Conservation (phyloP, 768 basidiomycete species). For the Neoboletus brunneissimus region DNA sequence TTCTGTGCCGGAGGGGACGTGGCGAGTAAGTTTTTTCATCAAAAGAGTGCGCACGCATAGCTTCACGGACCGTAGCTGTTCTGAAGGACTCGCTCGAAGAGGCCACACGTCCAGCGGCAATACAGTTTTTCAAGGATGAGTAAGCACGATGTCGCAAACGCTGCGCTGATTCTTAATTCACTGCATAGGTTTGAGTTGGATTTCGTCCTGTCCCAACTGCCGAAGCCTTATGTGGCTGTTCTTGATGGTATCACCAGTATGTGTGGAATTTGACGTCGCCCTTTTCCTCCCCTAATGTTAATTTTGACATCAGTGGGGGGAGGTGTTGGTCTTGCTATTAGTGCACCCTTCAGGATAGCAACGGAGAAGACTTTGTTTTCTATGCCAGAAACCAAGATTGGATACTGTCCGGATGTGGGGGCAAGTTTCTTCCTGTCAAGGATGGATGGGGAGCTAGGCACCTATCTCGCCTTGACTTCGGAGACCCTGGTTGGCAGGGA, state of each 20-base stretch:
- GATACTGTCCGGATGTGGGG: constrained; percentile 91
- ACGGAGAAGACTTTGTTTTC: constrained; percentile 90
- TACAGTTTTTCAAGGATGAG: constrained; percentile 91
- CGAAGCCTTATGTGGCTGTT: constrained; percentile 88
- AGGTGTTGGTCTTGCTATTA: constrained; percentile 82
- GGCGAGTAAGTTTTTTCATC: constrained; percentile 53
- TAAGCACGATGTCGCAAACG: constrained; percentile 39
- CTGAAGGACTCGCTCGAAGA: constrained; percentile 48
- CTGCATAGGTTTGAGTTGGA: constrained; percentile 72
- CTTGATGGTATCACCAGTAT: constrained; percentile 90
- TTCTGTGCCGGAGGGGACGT: constrained; percentile 98
- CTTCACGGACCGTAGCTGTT: constrained; percentile 44
- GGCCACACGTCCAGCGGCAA: constrained; percentile 56
- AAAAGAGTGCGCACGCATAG: neutral
- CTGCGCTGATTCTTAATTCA: constrained; percentile 10
- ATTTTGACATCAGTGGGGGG: constrained; percentile 73
- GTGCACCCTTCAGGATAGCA: constrained; percentile 87
- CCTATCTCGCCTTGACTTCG: constrained; percentile 89
- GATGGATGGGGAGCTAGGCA: constrained; percentile 88
- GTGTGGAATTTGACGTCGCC: constrained; percentile 27
- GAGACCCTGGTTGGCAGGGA: constrained; percentile 70
- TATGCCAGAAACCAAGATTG: constrained; percentile 97
- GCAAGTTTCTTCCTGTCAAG: constrained; percentile 85
- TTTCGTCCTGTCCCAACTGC: constrained; percentile 62
- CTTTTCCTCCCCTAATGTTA: constrained; percentile 3